phyloP scores from a whole-genome alignment of 2,329 filamentous ascomycete genomes.

The Fusarium pininemorale region DNA sequence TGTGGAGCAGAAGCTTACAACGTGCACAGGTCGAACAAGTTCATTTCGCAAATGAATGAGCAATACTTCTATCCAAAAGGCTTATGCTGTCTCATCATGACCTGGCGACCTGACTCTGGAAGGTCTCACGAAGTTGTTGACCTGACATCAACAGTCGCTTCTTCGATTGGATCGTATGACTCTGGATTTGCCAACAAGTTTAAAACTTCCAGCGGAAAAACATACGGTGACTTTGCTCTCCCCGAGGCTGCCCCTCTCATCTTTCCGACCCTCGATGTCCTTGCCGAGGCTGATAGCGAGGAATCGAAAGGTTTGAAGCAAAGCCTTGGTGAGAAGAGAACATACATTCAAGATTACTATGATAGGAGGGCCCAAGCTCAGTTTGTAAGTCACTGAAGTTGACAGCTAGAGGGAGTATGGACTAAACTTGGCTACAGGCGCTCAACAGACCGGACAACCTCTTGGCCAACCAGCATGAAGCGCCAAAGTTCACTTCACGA shows the following conservation, averaged over 20 bases:
- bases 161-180: not conserved
- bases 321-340: not conserved
- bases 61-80: conserved; percentile 66
- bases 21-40: not conserved
- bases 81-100: conserved; percentile 60
- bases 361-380: conserved; percentile 7
- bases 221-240: conserved; percentile 47
- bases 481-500: conserved; percentile 2
- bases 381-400: not conserved
- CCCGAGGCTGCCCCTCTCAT: conserved; percentile 57
- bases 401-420: rapidly evolving
- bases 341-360: conserved; percentile 1
- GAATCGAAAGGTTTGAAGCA: conserved; percentile 7
- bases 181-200: not conserved
- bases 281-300: conserved; percentile 1
- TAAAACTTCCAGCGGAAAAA: conserved; percentile 13
- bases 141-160: conserved; percentile 22
- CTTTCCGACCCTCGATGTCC: conserved; percentile 7
- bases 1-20: not conserved
- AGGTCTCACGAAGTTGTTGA: conserved; percentile 28
- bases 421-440: not conserved
- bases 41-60: conserved; percentile 3
- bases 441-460: not conserved
- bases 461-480: conserved; percentile 5
- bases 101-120: conserved; percentile 56